Evolutionary conservation across 805 yeast genomes (phyloP).

Genomic region (Sugiyamaella smithiae): DNA sequence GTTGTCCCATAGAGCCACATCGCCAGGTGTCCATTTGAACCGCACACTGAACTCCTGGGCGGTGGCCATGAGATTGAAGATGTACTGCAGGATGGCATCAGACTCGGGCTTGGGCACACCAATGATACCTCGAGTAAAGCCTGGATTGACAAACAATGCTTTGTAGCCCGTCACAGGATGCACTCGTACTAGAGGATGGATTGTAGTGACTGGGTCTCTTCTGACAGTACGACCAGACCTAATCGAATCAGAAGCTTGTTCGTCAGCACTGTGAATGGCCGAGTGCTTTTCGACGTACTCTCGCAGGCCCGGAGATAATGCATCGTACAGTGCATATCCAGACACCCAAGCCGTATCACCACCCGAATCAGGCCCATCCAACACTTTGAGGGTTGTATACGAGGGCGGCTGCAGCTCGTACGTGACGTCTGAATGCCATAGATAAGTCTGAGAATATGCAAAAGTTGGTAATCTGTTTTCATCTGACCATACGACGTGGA

Average conservation of each 20-base stretch:
- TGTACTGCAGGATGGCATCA: constrained; percentile 44
- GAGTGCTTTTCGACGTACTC: constrained; percentile 42
- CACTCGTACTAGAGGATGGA: constrained; percentile 60
- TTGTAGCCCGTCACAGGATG: constrained; percentile 69
- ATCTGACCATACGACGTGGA: constrained; percentile 32
- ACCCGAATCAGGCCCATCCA: constrained; percentile 53
- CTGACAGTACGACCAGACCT: constrained; percentile 61
- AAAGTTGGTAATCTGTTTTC: constrained; percentile 27
- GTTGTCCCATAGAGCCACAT: constrained; percentile 78
- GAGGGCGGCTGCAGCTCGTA: constrained; percentile 74
- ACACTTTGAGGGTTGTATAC: constrained; percentile 58
- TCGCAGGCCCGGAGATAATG: constrained; percentile 47
- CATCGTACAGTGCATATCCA: constrained; percentile 52
- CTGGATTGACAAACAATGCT: constrained; percentile 49
- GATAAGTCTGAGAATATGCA: constrained; percentile 30
- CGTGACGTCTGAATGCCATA: constrained; percentile 75
- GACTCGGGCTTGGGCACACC: constrained; percentile 54
- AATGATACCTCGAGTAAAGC: constrained; percentile 50
- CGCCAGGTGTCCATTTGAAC: constrained; percentile 57
- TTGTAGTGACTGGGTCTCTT: constrained; percentile 50
- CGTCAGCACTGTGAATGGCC: constrained; percentile 26
- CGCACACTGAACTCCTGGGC: constrained; percentile 33
- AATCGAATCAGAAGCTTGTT: constrained; percentile 28
- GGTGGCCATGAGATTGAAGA: constrained; percentile 48
- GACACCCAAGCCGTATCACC: constrained; percentile 55